phyloP scores from a whole-genome alignment of 768 basidiomycete genomes.

The Lentinus tigrinus region DNA sequence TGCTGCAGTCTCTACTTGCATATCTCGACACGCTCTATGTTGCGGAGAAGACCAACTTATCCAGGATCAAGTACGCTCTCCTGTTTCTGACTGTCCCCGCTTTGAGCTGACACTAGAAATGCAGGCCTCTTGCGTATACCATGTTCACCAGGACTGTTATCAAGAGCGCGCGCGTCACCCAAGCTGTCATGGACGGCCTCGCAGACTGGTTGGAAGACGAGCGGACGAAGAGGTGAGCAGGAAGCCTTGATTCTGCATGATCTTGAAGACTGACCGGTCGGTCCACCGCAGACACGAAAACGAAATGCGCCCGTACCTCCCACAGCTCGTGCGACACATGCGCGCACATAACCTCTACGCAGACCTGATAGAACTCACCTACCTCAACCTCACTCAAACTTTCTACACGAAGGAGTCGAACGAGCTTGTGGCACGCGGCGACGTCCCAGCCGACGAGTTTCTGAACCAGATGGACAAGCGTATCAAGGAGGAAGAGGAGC shows the following conservation, averaged over 20 bases:
- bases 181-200: conserved; percentile 45
- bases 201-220: conserved; percentile 55
- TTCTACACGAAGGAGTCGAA: conserved; percentile 58
- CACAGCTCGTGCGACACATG: conserved; percentile 55
- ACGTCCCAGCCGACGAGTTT: conserved; percentile 50
- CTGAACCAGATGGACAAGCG: conserved; percentile 46
- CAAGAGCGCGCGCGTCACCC: conserved; percentile 41
- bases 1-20: conserved; percentile 63
- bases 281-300: conserved; percentile 35
- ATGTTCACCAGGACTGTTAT: conserved; percentile 55
- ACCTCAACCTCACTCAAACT: conserved; percentile 46
- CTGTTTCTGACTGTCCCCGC: background rate
- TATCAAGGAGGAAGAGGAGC: conserved; percentile 56
- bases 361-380: conserved; percentile 53
- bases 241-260: background rate
- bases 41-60: conserved; percentile 34
- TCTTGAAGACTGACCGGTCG: background rate
- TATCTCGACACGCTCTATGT: conserved; percentile 74
- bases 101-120: background rate
- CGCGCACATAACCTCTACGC: conserved; percentile 55
- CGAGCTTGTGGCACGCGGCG: conserved; percentile 29
- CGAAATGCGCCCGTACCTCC: conserved; percentile 41
- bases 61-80: conserved; percentile 46
- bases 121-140: conserved; percentile 52
- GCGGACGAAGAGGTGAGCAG: conserved; percentile 40